Evolutionary conservation across 108 stramenopile genomes (phyloP).

Genomic region (Pseudonitzschia pungens): DNA sequence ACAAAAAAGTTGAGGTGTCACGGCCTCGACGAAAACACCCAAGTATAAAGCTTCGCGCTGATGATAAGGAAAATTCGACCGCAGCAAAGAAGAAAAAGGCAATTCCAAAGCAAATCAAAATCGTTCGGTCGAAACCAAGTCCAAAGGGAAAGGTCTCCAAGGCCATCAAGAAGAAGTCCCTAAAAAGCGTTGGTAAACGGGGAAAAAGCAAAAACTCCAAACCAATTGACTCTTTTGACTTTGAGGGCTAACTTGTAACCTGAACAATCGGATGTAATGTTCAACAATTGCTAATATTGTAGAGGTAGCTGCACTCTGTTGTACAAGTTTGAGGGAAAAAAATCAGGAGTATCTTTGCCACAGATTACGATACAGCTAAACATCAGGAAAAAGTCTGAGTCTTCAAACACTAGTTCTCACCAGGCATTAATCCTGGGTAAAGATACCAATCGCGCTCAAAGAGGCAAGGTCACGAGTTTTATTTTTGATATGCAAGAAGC

Average conservation of each 20-base stretch:
- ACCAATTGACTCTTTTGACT: constrained; percentile 8
- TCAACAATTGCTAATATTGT: too few species aligned
- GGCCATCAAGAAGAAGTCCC: not conserved
- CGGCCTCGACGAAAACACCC: not conserved
- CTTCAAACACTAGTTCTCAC: too few species aligned
- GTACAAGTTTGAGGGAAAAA: too few species aligned
- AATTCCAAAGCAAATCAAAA: constrained; percentile 19
- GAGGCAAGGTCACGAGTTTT: too few species aligned
- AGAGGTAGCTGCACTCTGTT: too few species aligned
- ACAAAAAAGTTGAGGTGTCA: not conserved
- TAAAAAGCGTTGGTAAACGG: not conserved
- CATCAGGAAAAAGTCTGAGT: too few species aligned
- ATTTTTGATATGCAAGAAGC: too few species aligned
- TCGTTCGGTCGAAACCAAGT: constrained; percentile 15
- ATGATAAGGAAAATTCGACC: constrained; percentile 8
- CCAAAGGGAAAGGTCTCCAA: not conserved
- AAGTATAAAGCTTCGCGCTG: not conserved
- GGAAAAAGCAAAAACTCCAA: not conserved
- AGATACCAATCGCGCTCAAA: too few species aligned
- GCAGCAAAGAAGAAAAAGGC: not conserved
- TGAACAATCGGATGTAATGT: not conserved
- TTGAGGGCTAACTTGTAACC: not conserved
- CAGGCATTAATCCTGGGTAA: too few species aligned
- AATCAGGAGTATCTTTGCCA: too few species aligned
- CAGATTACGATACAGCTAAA: too few species aligned